phyloP scores from a whole-genome alignment of 768 basidiomycete genomes.

The Mycena latifolia region DNA sequence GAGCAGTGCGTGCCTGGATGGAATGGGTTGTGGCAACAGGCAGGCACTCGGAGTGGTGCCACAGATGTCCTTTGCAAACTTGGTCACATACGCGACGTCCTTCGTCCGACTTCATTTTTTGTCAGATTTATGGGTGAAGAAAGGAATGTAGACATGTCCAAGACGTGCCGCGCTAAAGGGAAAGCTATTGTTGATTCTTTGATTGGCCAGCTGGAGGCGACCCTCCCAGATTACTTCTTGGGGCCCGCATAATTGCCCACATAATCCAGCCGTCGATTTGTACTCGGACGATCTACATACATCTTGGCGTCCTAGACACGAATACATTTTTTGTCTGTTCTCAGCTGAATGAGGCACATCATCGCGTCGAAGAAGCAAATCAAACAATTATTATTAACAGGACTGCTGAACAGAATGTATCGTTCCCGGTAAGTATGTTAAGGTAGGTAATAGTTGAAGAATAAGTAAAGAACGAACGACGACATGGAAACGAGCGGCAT shows the following conservation, averaged over 20 bases:
- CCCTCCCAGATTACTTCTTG: slow-evolving; percentile 16
- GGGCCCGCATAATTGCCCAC: not conserved
- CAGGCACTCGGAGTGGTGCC: not conserved
- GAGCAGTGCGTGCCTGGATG: not conserved
- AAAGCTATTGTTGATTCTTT: not conserved
- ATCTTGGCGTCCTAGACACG: no score
- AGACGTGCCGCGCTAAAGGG: not conserved
- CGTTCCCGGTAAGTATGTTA: no score
- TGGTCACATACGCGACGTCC: no score
- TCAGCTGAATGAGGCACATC: no score
- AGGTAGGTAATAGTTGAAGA: not conserved
- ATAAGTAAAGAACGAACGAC: not conserved
- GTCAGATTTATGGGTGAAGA: no score
- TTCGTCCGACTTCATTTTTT: no score
- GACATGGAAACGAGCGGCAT: not conserved
- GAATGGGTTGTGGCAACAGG: not conserved
- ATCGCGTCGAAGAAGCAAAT: no score
- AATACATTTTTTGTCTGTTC: no score
- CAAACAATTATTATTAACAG: no score
- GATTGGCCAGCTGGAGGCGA: not conserved
- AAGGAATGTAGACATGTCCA: no score
- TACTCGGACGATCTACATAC: no score
- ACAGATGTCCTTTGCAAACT: slow-evolving; percentile 10
- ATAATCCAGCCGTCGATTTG: not conserved
- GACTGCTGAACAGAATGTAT: no score